These are phyloP conservation scores for Xylaria sp. DNA, from an alignment of 2,329 filamentous ascomycete genomes.

Conservation along the genomic window DNA sequence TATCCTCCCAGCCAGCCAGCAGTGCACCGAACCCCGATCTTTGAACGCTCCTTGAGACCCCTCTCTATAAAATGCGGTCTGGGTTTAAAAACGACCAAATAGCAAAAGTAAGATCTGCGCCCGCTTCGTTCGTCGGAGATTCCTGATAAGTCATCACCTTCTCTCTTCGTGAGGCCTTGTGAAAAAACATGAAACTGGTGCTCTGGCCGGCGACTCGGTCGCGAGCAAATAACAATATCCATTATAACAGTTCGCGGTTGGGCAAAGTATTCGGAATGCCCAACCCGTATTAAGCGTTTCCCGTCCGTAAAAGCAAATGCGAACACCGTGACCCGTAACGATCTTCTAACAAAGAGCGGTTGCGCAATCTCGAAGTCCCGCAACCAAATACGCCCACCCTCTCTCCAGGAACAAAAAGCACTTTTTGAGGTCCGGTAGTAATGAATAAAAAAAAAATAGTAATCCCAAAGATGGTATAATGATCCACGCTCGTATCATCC, in stretches of 20 bases:
- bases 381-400: slow-evolving; percentile 11
- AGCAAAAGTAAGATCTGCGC: too few species aligned
- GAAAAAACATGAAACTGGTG: neutral
- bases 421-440: slow-evolving; percentile 24
- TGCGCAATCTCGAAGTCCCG: slow-evolving; percentile 3
- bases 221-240: neutral
- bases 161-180: neutral
- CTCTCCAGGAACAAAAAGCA: slow-evolving; percentile 13
- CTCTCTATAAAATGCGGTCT: neutral
- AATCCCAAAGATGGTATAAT: slow-evolving; percentile 22
- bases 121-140: too few species aligned
- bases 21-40: neutral
- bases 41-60: neutral
- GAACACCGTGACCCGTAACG: too few species aligned
- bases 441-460: slow-evolving; percentile 7
- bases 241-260: neutral
- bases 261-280: too few species aligned
- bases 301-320: neutral
- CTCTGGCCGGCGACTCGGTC: neutral
- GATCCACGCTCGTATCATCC: slow-evolving; percentile 22
- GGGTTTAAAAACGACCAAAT: neutral
- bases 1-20: neutral
- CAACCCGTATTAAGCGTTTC: neutral
- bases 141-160: too few species aligned
- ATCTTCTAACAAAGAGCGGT: slow-evolving; percentile 6